These are phyloP conservation scores for Penstemon barbatus DNA, from an alignment of 257 asterid genomes.

Conservation along the genomic window DNA sequence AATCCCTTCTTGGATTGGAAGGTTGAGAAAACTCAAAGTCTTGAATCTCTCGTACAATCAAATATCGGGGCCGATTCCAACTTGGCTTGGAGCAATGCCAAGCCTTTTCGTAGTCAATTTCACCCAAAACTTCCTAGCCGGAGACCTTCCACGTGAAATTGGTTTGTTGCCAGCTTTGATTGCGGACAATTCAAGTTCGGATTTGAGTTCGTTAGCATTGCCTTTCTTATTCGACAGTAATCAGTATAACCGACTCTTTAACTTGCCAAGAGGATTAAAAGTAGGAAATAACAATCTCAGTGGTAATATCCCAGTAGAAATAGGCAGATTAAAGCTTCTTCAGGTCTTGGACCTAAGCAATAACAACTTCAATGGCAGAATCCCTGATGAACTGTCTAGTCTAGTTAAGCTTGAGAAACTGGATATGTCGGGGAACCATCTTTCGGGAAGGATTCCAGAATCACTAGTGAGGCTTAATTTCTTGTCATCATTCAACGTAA, in stretches of 20 bases:
- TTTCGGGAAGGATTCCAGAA: constrained; percentile 50
- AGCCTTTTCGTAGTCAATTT: constrained; percentile 41
- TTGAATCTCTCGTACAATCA: constrained; percentile 47
- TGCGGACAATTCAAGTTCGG: constrained; percentile 38
- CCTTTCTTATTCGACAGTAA: constrained; percentile 43
- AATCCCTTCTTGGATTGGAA: constrained; percentile 43
- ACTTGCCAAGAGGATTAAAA: constrained; percentile 47
- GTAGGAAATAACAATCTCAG: constrained; percentile 45
- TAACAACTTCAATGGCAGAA: constrained; percentile 46
- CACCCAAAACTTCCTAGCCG: constrained; percentile 40
- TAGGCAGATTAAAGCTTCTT: constrained; percentile 46
- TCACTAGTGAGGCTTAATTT: constrained; percentile 41
- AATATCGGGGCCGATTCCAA: constrained; percentile 47
- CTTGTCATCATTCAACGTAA: constrained; percentile 54
- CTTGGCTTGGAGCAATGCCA: constrained; percentile 53
- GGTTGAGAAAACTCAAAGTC: constrained; percentile 43
- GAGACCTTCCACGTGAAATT: constrained; percentile 41
- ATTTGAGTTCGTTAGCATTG: constrained; percentile 42
- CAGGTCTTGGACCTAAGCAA: constrained; percentile 39
- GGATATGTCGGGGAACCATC: constrained; percentile 44
- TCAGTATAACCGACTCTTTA: constrained; percentile 47
- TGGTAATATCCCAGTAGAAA: constrained; percentile 49
- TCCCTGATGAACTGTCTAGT: constrained; percentile 43
- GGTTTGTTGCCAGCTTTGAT: constrained; percentile 37
- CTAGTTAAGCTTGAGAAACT: constrained; percentile 43